Evolutionary conservation across 352 stramenopile genomes (phyloP).

Genomic region (Phytophthora brassicae): DNA sequence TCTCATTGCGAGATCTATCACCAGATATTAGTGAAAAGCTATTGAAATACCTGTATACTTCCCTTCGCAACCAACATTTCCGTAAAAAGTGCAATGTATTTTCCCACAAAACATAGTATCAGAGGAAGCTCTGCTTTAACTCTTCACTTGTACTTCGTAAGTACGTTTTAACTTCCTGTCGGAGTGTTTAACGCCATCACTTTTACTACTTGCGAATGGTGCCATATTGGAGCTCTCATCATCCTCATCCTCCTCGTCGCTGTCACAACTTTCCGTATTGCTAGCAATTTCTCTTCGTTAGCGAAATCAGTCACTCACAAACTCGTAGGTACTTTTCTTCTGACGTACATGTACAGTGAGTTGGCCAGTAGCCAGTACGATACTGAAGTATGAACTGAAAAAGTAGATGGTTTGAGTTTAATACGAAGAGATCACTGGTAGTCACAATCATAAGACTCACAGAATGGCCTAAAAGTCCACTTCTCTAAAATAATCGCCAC

Average conservation of each 20-base stretch:
- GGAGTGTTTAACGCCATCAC: conserved; percentile 10
- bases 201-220: neutral
- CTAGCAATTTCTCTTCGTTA: conserved; percentile 6
- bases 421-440: conserved; percentile 56
- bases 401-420: conserved; percentile 52
- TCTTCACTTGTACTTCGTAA: no score
- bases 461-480: conserved; percentile 50
- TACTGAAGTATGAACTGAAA: conserved; percentile 46
- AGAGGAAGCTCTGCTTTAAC: conserved; percentile 11
- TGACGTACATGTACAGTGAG: conserved; percentile 35
- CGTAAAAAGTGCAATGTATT: conserved; percentile 46
- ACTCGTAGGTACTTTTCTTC: conserved; percentile 35
- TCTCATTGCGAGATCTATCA: no score
- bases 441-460: conserved; percentile 57
- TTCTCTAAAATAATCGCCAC: conserved; percentile 65
- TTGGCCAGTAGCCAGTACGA: conserved; percentile 44
- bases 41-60: conserved; percentile 16
- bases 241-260: neutral
- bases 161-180: no score
- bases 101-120: conserved; percentile 36
- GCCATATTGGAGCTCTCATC: neutral
- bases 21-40: neutral
- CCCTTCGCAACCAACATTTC: conserved; percentile 48
- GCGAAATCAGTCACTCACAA: conserved; percentile 27
- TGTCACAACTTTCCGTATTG: conserved; percentile 2